Percentiles rank a stretch among this genome's conserved stretches.
Evolutionary conservation across 2,329 filamentous ascomycete species (phyloP).

Genomic region (Dactylonectria estremocensis): DNA sequence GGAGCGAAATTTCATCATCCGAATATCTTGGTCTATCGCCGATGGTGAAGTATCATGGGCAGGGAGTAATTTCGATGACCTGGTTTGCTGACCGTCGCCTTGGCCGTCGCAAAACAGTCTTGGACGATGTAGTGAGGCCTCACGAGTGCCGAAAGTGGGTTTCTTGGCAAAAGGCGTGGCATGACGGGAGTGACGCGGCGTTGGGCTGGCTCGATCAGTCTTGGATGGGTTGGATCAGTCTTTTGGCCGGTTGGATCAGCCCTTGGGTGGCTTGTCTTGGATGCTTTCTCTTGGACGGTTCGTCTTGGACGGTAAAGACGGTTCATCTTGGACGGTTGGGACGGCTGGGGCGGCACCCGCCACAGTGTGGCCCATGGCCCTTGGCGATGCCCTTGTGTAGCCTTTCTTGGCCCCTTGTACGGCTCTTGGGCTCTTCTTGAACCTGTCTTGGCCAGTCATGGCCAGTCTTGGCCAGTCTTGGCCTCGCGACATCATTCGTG

Average conservation of each 20-base stretch:
- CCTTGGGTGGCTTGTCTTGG: too few relatives aligned
- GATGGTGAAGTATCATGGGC: not conserved
- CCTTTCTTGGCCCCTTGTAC: too few relatives aligned
- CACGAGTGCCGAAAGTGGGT: slow-evolving; percentile 8
- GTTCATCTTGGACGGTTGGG: slow-evolving; percentile 22
- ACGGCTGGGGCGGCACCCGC: slow-evolving; percentile 9
- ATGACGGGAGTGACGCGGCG: slow-evolving; percentile 18
- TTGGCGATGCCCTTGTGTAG: not conserved
- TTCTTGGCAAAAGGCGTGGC: slow-evolving; percentile 28
- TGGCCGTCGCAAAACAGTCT: not conserved
- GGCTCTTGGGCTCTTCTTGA: not conserved
- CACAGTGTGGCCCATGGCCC: not conserved
- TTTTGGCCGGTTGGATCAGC: too few relatives aligned
- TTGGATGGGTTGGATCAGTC: slow-evolving; percentile 7
- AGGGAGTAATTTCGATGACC: not conserved
- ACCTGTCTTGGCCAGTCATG: not conserved
- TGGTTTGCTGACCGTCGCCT: not conserved
- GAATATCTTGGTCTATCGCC: not conserved
- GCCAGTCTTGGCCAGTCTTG: slow-evolving; percentile 14
- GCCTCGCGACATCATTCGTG: slow-evolving; percentile 41
- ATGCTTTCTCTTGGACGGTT: too few relatives aligned
- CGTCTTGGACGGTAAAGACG: too few relatives aligned
- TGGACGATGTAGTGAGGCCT: slow-evolving; percentile 6
- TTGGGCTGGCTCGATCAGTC: slow-evolving; percentile 7
- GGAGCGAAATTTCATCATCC: too few relatives aligned